Base-by-base conservation (phyloP, 1,139 yeast genomes). In the Meyerozyma elateridarum region DNA sequence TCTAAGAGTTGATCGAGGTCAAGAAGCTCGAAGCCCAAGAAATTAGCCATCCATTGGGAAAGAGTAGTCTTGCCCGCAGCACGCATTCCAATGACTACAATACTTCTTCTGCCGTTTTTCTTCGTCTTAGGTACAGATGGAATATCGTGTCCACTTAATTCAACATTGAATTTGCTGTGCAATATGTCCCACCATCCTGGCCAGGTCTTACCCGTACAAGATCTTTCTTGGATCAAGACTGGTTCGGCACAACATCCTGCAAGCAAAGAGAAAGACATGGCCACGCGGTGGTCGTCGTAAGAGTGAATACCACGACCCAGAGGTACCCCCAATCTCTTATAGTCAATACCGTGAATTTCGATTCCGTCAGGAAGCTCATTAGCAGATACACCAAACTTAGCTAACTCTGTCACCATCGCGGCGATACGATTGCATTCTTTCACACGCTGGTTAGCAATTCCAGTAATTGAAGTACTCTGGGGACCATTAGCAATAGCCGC, bases 101-200 rank as follows among this genome's bases (percentile, higher is more conserved):
- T 74, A 48, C 88, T 79, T 47, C 69, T 73, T 37, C 67, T 58
- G 21, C 60, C 70, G 40, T 70, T 70, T 5, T 45, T 36, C 25
- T 46, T 36, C 2, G 39, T 34, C 8, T 56, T 51, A 6, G 54
- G 58, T 6, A 6, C 22, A 4, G 36, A 28, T 6, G 41, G 37
- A 9, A 36, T 26, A 48, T 84, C 94, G 48, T 65, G 69, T 15
- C 98, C 98, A 46, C 77, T 81, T 29, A 91, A 58, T 11, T 58
- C 54, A 22, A 76, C 81, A 19, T 78, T 74, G 50, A 91, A 77
- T 38, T 70, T 62, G 36, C 83, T 74, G 50, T 79, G 87, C 41
- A 91, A 68, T 31, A 82, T 73, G 59, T 91, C 99, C 98, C 98
- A 91, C 98, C 98, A 91, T 28, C 97, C 97, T 13, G 99, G 99